phyloP scores from a whole-genome alignment of 2,329 filamentous ascomycete species.

The Neoscytalidium dimidiatum region DNA sequence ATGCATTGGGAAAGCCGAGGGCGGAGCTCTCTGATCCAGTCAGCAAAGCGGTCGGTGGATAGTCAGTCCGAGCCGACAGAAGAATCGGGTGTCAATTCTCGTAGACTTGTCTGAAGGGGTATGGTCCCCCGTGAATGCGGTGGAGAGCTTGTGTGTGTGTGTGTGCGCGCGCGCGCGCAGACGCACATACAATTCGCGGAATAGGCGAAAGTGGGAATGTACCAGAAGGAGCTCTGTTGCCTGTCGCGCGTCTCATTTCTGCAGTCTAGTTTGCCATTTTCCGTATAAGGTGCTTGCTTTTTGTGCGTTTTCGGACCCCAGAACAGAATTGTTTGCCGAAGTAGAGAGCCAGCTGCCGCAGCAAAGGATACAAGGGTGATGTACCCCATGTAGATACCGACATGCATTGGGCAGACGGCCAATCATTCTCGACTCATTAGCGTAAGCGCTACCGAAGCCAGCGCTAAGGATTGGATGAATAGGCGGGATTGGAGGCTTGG shows the following conservation, averaged over 20 bases:
- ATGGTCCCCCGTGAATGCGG: neutral
- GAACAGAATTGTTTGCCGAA: neutral
- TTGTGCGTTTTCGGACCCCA: neutral
- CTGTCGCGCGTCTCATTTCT: neutral
- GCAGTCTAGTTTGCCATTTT: neutral
- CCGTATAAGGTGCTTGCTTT: neutral
- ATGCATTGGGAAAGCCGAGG: neutral
- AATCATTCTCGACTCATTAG: neutral
- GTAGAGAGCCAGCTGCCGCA: neutral
- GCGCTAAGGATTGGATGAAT: neutral
- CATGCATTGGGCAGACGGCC: neutral
- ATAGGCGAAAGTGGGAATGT: neutral
- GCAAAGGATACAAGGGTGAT: constrained; percentile 2
- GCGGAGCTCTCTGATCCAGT: neutral
- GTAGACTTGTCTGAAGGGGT: neutral
- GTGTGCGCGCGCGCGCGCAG: too few relatives aligned
- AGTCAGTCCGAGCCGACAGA: neutral
- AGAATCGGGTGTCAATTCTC: neutral
- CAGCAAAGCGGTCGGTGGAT: neutral
- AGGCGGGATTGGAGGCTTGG: neutral
- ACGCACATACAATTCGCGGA: too few relatives aligned
- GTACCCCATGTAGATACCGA: neutral
- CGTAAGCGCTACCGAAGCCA: neutral
- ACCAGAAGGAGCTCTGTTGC: neutral
- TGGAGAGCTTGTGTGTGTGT: neutral